Conservation (phyloP, 176 grass and related monocot genomes). For the Chloris gayana region DNA sequence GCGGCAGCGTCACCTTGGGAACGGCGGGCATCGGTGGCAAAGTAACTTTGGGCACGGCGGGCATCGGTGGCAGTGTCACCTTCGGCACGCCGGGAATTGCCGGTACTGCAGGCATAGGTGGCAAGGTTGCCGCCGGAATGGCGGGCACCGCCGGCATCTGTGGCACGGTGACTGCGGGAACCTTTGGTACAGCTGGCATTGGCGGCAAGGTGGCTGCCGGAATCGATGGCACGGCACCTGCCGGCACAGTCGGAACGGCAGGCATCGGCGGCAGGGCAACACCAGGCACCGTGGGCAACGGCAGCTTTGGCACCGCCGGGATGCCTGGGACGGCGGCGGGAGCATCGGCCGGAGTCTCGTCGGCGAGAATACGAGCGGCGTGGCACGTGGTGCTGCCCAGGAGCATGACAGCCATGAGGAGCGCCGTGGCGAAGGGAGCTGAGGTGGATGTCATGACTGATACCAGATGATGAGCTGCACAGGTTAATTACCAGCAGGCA, state of each 20-base stretch:
- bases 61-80: background rate
- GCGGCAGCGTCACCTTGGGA: background rate
- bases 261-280: background rate
- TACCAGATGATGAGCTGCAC: no score
- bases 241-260: background rate
- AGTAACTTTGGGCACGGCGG: background rate
- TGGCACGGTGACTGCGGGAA: background rate
- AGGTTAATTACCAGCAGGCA: no score
- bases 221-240: background rate
- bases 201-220: background rate
- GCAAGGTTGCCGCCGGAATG: background rate
- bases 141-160: background rate
- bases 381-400: background rate
- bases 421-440: background rate
- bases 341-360: constrained; percentile 7
- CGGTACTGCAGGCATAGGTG: background rate
- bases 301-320: background rate
- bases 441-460: constrained; percentile 15
- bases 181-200: background rate
- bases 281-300: background rate
- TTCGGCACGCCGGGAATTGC: background rate
- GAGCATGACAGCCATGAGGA: constrained; percentile 27
- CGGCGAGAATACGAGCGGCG: constrained; percentile 32
- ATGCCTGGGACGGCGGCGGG: background rate
- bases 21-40: constrained; percentile 27